Base-by-base conservation (phyloP, 805 yeast genomes). In the Zygosaccharomyces bisporus region DNA sequence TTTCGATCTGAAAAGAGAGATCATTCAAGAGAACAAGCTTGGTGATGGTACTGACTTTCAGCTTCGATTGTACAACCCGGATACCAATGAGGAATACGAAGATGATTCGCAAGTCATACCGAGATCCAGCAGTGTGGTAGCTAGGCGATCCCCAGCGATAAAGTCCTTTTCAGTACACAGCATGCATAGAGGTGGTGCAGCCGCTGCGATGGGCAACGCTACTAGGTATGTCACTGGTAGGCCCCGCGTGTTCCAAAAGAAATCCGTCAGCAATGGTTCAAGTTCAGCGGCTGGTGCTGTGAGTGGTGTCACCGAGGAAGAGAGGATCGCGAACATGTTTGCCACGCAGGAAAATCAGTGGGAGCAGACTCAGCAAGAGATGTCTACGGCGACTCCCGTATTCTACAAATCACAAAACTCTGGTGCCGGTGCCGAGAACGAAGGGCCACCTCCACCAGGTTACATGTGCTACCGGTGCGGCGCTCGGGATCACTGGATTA, bases 391-490 rank as follows among this genome's bases (percentile, higher is more conserved):
- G 14, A 81, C 89, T 21, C 83, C 95, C 12, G 80, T 90, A 2
- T 81, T 78, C 59, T 72, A 71, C 47, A 77, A 73, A 57, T 42
- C 52, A 3, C 51, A 49, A 31, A 34, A 41, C 14, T 47, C 63
- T 3, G 47, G 49, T 3, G 47, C 54, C 10, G 34, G 63, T 40
- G 53, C 64, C 49, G 51, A 63, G 34, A 72, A 53, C 58, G 95
- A 87, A 45, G 90, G 64, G 4, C 68, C 68, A 16, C 96, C 96
- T 7, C 99, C 99, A 1, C 91, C 96, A 5, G 95, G 95, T 1
- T 93, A 93, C 58, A 84, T 91, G 61, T 93, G 99, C 64, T 91
- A 93, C 63, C 75, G 96, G 60, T 93, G 99, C 70, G 98, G 98
- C 39, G 87, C 86, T 21, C 86, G 88, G 64, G 93, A 88, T 45